Evolutionary conservation across 2,329 filamentous ascomycete species (phyloP).

Genomic region (Epichloe glyceriae): DNA sequence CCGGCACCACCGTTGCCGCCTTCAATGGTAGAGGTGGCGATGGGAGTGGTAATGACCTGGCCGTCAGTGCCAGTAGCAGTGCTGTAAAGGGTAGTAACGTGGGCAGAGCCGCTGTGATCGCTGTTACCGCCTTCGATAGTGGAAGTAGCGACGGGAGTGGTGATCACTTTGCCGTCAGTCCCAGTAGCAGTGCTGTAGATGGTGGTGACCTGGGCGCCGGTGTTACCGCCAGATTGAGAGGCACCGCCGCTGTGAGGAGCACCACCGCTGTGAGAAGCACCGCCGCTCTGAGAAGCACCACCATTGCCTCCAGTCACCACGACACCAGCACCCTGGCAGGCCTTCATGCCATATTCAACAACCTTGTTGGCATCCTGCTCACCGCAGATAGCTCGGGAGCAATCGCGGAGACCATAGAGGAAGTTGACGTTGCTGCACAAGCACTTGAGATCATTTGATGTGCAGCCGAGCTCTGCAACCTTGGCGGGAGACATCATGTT

Average conservation of each 20-base stretch:
- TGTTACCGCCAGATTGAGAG: neutral
- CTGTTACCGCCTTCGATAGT: constrained; percentile 14
- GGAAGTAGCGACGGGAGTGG: constrained; percentile 24
- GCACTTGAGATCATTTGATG: constrained; percentile 26
- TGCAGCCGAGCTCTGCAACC: constrained; percentile 33
- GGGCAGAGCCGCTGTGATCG: constrained; percentile 1
- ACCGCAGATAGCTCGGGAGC: constrained; percentile 30
- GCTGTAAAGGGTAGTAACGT: constrained; percentile 24
- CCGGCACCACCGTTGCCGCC: constrained; percentile 8
- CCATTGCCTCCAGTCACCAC: constrained; percentile 14
- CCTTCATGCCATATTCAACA: constrained; percentile 24
- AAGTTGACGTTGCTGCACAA: constrained; percentile 35
- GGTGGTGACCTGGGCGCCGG: constrained; percentile 15
- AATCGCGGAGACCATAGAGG: constrained; percentile 38
- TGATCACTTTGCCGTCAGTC: constrained; percentile 20
- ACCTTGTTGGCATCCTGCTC: constrained; percentile 21
- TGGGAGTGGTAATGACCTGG: constrained; percentile 21
- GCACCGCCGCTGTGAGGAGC: neutral
- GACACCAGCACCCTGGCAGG: constrained; percentile 26
- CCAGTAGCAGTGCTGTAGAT: constrained; percentile 22
- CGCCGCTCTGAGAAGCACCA: neutral
- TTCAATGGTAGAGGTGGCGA: constrained; percentile 23
- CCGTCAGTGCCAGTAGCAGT: constrained; percentile 21
- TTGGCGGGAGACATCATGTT: constrained; percentile 35
- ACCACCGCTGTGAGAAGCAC: constrained; percentile 1